Evolutionary conservation across 1,139 yeast genomes (phyloP), one percentile per base, ranked within the genome.

Genomic region (Magnusiomyces tetraspermus): DNA sequence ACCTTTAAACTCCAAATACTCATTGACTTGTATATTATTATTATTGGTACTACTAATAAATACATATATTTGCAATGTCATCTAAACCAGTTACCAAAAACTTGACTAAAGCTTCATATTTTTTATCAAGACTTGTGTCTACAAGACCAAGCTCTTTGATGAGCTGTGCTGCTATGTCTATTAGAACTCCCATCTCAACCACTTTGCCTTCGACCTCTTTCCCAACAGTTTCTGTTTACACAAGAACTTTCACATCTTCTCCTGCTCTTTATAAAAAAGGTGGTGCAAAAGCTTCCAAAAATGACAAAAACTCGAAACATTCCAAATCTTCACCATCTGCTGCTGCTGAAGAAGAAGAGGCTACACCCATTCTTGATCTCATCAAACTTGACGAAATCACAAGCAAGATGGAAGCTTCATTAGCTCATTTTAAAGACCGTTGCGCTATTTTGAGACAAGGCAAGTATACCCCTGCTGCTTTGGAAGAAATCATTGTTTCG

Each of bases 381-480:
- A 53, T 59, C 28, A 55, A 61, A 38, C 26, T 57, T 15, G 50
- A 48, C 63, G 69, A 48, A 71, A 73, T 79, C 8, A 78, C 76
- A 42, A 53, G 63, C 2, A 72, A 74, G 52, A 82, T 80, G 61
- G 74, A 77, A 33, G 65, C 67, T 2, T 70, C 83, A 0, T 57
- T 85, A 10, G 79, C 76, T 1, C 67, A 69, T 49, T 85, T 82
- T 64, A 70, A 75, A 53, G 80, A 80, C 58, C 74, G 73, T 51
- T 72, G 83, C 31, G 76, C 76, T 49, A 88, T 82, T 56, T 71
- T 80, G 51, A 85, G 82, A 61, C 71, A 82, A 61, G 95, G 94
- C 1, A 78, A 77, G 54, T 73, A 86, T 2, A 82, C 81, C 58
- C 83, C 90, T 0, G 72, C 73, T 37, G 76, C 84, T 26, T 85